Base-by-base conservation (phyloP, 1,139 yeast genomes). In the Torulaspora globosa region DNA sequence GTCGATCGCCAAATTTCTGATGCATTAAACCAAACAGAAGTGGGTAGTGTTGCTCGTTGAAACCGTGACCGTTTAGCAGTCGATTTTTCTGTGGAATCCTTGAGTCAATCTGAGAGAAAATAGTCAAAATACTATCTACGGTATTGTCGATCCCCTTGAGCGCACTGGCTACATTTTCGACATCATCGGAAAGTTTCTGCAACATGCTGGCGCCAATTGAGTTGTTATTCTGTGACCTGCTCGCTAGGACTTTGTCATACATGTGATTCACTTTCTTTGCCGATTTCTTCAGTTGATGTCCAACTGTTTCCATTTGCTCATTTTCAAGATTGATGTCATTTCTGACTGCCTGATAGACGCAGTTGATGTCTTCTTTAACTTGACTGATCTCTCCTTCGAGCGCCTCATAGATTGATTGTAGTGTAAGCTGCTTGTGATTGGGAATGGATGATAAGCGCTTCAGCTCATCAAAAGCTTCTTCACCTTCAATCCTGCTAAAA, bases 11-110 rank as follows among this genome's bases (percentile, higher is more conserved):
- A 36, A 27, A 41, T 26, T 48, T 46, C 15, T 44, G 40, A 24
- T 42, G 52, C 23, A 58, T 24, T 16, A 57, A 14, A 21, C 51
- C 51, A 43, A 57, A 60, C 10, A 60, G 41, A 6, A 53, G 37
- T 1, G 65, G 66, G 40, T 54, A 61, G 39, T 60, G 66, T 28
- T 52, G 50, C 38, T 51, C 46, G 43, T 54, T 59, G 11, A 59
- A 47, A 2, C 41, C 35, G 15, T 57, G 53, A 12, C 53, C 47
- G 21, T 46, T 51, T 3, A 59, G 35, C 12, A 52, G 44, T 34
- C 54, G 50, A 14, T 43, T 42, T 30, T 51, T 49, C 16, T 26
- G 29, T 6, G 57, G 55, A 10, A 59, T 45, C 26, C 43, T 45
- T 7, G 39, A 27, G 44, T 58, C 58, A n/a, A 51, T 34, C 21